phyloP scores from a whole-genome alignment of 306 rosid genomes.

The Quercus engelmannii region DNA sequence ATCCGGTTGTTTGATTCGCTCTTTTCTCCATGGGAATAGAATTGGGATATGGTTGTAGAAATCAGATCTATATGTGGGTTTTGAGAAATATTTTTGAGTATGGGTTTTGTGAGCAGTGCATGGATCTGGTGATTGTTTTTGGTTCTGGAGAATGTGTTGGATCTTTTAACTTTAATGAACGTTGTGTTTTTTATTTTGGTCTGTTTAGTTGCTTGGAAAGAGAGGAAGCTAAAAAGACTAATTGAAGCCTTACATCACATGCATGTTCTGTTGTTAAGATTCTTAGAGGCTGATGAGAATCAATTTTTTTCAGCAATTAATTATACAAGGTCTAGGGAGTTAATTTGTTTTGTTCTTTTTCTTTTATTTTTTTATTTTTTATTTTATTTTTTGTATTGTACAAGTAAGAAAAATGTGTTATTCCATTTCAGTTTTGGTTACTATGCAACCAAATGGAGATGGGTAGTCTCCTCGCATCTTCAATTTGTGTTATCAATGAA shows the following conservation, averaged over 20 bases:
- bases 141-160: slow-evolving; percentile 15
- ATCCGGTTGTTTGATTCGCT: slow-evolving; percentile 19
- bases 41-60: slow-evolving; percentile 4
- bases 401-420: neutral
- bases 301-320: neutral
- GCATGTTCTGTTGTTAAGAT: neutral
- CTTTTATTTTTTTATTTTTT: no score
- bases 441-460: neutral
- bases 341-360: no score
- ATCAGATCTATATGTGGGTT: slow-evolving; percentile 30
- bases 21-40: neutral
- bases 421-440: neutral
- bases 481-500: no score
- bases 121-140: slow-evolving; percentile 17
- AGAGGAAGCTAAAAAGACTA: neutral
- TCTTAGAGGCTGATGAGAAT: neutral
- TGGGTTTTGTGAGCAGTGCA: slow-evolving; percentile 2
- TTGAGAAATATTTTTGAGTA: neutral
- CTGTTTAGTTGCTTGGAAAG: slow-evolving; percentile 2
- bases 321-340: neutral
- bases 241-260: neutral
- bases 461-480: neutral
- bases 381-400: neutral
- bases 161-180: slow-evolving; percentile 8
- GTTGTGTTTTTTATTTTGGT: neutral